Conservation (phyloP, 2,329 filamentous ascomycete genomes). For the Penicillium occitanis region DNA sequence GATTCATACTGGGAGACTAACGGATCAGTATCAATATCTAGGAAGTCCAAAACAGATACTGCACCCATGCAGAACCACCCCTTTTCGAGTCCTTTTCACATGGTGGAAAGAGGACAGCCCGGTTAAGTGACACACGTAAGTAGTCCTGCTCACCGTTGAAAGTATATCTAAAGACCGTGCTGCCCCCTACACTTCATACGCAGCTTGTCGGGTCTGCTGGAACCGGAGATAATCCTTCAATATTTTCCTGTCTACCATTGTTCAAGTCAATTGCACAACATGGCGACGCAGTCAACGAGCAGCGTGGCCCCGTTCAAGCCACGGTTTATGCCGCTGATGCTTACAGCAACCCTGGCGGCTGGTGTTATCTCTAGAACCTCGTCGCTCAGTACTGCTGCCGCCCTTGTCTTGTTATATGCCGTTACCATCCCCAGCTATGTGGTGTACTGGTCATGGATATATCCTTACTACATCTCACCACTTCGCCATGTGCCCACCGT, state of each 20-base stretch:
- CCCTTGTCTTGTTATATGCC: constrained; percentile 22
- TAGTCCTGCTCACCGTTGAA: neutral
- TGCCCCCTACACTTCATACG: neutral
- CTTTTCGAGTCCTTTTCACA: neutral
- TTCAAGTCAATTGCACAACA: constrained; percentile 5
- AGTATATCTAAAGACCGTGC: constrained; percentile 16
- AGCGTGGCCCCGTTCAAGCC: constrained; percentile 20
- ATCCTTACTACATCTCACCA: constrained; percentile 46
- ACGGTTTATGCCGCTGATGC: constrained; percentile 23
- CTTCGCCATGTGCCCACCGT: constrained; percentile 47
- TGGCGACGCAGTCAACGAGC: constrained; percentile 12
- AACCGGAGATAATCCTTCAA: no score
- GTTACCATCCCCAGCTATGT: constrained; percentile 25
- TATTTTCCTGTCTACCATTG: neutral
- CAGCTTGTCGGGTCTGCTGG: neutral
- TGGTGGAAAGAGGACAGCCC: neutral
- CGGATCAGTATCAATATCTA: neutral
- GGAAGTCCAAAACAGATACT: neutral
- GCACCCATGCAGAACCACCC: constrained; percentile 11
- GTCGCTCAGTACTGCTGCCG: constrained; percentile 17
- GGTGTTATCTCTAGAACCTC: constrained; percentile 21
- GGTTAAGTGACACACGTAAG: neutral
- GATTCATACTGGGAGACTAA: neutral
- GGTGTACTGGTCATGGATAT: constrained; percentile 33
- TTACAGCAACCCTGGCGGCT: constrained; percentile 21